Evolutionary conservation across 192 early-diverging fungal genomes (phyloP), one percentile per base, ranked within the genome.

Genomic region (Rhizoclosmatium sp.): DNA sequence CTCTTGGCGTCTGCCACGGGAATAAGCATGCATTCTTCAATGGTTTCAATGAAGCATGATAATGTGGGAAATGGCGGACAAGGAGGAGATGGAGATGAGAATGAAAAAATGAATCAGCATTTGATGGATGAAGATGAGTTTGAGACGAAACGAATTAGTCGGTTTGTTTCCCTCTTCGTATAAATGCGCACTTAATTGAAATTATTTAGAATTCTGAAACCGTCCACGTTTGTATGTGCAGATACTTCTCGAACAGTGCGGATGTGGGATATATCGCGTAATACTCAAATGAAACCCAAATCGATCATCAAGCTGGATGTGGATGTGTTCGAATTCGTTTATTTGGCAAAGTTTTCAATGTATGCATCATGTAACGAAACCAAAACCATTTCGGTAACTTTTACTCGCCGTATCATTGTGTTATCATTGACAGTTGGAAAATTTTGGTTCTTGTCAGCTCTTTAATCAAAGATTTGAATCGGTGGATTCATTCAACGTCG

Each of bases 401-500:
- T 19, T n/a, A n/a, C 21, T 3, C 31, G 46, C 5, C 10, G 2
- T n/a, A 0, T 31, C 31, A 31, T 31, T 31, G 31, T 31, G 31
- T 31, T 31, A 31, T 31, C 31, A 31, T 31, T 31, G 31, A 31
- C 31, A 31, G 31, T 40, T 31, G 2, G 16, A 47, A 14, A 56
- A 9, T 56, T 56, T n/a, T 41, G 41, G 9, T 12, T 5, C 44
- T 3, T 54, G 3, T 48, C 31, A 86, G 84, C 87, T 89, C 71
- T 89, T 85, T 79, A 87, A 78, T 49, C 68, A 84, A 31, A 49
- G 76, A 76, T 87, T 87, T 40, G 86, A 87, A 49, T 58, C 79
- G 10, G n/a, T 75, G 2, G 65, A 75, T 4, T 71, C 81, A 10
- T 81, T 45, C 54, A 64, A 65, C 40, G 84, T 82, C 16, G 19